Percentiles rank a stretch among this genome's conserved stretches.
phyloP scores from a whole-genome alignment of 179 eudicot species.

The Heliamphora ciliata region DNA sequence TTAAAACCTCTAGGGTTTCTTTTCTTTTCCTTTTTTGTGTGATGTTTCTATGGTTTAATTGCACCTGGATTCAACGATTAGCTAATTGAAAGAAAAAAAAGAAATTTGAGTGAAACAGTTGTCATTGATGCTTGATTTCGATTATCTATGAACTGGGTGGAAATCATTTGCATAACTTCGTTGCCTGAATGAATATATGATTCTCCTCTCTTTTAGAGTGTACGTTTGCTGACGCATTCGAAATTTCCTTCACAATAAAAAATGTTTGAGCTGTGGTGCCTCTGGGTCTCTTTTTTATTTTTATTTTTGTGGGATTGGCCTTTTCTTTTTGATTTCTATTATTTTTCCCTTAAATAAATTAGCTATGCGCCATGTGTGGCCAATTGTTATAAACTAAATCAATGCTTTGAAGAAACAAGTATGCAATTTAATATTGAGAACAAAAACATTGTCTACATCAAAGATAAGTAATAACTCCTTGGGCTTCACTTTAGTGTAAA shows the following conservation, averaged over 20 bases:
- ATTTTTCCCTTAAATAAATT: neutral
- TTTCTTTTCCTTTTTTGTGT: neutral
- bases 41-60: neutral
- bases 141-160: neutral
- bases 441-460: neutral
- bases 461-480: neutral
- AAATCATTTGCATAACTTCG: neutral
- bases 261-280: neutral
- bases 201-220: neutral
- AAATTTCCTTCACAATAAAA: neutral
- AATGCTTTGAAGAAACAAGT: neutral
- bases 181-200: neutral
- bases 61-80: neutral
- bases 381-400: neutral
- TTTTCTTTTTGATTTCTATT: neutral
- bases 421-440: neutral
- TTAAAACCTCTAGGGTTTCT: neutral
- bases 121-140: neutral
- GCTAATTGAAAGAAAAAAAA: neutral
- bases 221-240: neutral
- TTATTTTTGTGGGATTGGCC: neutral
- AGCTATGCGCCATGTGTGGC: neutral
- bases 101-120: neutral
- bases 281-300: neutral
- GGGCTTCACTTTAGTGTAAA: neutral